Conservation (phyloP, 2,329 filamentous ascomycete genomes). For the Cryphonectria naterciae region DNA sequence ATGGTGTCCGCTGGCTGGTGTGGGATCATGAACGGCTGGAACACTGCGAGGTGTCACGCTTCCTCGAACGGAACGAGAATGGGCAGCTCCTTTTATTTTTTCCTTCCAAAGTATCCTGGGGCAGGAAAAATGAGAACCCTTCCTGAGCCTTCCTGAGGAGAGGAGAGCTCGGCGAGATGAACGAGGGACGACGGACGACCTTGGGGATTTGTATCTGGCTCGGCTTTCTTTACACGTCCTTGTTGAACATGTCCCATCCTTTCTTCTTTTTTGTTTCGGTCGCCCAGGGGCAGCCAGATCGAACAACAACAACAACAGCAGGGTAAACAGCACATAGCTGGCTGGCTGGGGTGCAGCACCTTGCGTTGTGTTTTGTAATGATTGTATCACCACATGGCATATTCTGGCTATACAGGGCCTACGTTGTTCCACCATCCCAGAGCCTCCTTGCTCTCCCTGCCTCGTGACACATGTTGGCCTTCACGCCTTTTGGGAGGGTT, state of each 20-base stretch:
- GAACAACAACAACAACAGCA: not conserved
- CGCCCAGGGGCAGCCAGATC: not conserved
- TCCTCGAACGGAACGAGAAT: not conserved
- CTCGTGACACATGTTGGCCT: not conserved
- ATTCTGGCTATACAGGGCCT: not conserved
- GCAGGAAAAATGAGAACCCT: too few species aligned
- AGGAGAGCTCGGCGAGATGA: too few species aligned
- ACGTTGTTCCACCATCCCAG: not conserved
- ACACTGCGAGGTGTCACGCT: not conserved
- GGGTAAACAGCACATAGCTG: not conserved
- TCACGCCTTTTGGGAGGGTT: not conserved
- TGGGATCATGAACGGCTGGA: not conserved
- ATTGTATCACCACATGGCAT: slow-evolving; percentile 5
- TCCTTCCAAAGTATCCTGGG: not conserved
- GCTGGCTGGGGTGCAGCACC: not conserved
- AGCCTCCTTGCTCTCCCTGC: not conserved
- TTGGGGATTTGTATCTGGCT: not conserved
- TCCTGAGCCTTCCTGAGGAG: too few species aligned
- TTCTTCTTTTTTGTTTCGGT: not conserved
- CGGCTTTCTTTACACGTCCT: not conserved
- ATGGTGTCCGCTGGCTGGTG: not conserved
- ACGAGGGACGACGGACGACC: too few species aligned
- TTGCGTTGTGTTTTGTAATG: not conserved
- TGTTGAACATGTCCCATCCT: not conserved
- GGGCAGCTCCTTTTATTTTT: not conserved